Base-by-base conservation (phyloP, 805 yeast species). In the Kluyveromyces starmeri region DNA sequence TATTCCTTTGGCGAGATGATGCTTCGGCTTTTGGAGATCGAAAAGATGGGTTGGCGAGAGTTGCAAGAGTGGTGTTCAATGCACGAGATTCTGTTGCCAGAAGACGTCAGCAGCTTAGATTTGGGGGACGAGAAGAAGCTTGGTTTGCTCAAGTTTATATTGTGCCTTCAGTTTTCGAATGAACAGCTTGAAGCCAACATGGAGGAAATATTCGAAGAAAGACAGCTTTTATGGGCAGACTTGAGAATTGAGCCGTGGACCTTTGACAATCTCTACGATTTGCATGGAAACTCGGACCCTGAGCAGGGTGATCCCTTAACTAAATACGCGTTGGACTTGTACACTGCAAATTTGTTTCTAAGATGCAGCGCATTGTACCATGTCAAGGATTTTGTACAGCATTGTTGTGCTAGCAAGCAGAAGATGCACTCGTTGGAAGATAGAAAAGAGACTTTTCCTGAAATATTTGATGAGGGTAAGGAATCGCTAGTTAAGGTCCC, bases 51-150 rank as follows among this genome's bases (percentile, higher is more conserved):
- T 17, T 25, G n/a, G 8, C 10, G 19, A 30, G 26, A 30, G 26
- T 22, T 30, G 23, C 12, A n/a, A 11, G 26, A 30, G 8, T 30
- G 33, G 33, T 30, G 33, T 30, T n/a, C 15, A n/a, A 19, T 10
- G 3, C 20, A 10, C 7, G 17, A 12, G 6, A 20, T 30, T 30
- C 6, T 12, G 4, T 12, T 30, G 5, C 18, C 18, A 11, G 18
- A 21, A 10, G n/a, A 13, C 9, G 23, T 21, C 4, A 21, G 33
- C 26, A 12, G 22, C 7, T 14, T n/a, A 14, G 11, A 17, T n/a
- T 8, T 20, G 9, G 33, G 16, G 9, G n/a, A 11, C 5, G n/a
- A 10, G 31, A 16, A 30, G 13, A 11, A 26, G 10, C 17, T 30
- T 4, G 17, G 18, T 12, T 30, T 30, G 13, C n/a, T 14, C n/a